A percentile compares a stretch with the other conserved stretches of the same genome.
phyloP scores from a whole-genome alignment of 2,329 filamentous ascomycete species.

The Colletotrichum lentis region DNA sequence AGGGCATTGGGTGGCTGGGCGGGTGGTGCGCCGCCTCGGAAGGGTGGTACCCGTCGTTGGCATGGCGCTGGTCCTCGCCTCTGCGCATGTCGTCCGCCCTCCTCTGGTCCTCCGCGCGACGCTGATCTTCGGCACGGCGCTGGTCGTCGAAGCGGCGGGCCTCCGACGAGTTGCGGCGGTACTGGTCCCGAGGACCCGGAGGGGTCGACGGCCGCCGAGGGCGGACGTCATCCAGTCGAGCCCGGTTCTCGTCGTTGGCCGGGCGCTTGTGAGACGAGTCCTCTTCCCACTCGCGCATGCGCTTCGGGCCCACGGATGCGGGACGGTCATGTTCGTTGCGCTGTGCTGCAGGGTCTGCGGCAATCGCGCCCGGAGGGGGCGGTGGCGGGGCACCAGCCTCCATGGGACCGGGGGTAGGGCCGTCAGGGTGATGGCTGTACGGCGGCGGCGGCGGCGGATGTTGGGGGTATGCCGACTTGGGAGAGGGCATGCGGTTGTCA shows the following conservation, averaged over 20 bases:
- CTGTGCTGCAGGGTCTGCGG: constrained; percentile 72
- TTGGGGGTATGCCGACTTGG: constrained; percentile 83
- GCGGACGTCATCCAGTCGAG: constrained; percentile 83
- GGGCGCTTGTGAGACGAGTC: constrained; percentile 83
- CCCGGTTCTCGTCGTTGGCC: constrained; percentile 85
- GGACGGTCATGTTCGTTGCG: constrained; percentile 75
- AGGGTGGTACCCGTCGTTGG: constrained; percentile 84
- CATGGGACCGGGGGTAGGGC: constrained; percentile 64
- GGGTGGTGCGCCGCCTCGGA: constrained; percentile 92
- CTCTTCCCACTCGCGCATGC: constrained; percentile 91
- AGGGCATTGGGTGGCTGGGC: constrained; percentile 65
- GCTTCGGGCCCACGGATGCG: constrained; percentile 80
- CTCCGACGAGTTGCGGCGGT: constrained; percentile 82
- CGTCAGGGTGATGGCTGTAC: constrained; percentile 77
- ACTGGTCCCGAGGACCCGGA: constrained; percentile 63
- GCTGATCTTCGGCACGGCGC: constrained; percentile 66
- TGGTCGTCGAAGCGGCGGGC: constrained; percentile 70
- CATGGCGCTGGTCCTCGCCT: constrained; percentile 70
- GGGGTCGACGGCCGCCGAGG: constrained; percentile 82
- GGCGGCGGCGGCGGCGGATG: constrained; percentile 64
- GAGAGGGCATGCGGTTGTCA: constrained; percentile 89
- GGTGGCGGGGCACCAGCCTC: constrained; percentile 74
- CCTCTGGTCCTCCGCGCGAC: constrained; percentile 64
- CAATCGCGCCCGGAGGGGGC: constrained; percentile 60
- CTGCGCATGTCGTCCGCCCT: constrained; percentile 64